Percentiles rank a stretch among this genome's conserved stretches.
Evolutionary conservation across 768 basidiomycete species (phyloP).

Genomic region (Crepidotus variabilis): DNA sequence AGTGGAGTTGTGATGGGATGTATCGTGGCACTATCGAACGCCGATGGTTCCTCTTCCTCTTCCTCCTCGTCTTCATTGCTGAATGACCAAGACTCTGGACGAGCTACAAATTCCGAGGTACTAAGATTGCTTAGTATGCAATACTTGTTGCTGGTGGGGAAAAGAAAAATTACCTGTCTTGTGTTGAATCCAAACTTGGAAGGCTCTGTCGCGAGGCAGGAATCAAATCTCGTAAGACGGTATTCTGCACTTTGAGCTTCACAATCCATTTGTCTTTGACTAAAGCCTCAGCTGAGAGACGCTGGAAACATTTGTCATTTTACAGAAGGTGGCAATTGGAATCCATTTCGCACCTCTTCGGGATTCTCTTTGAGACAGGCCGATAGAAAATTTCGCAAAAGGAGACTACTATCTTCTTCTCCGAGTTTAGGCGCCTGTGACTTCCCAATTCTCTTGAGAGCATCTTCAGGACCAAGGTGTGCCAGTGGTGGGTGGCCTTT

Average conservation of each 20-base stretch:
- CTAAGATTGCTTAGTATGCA: not conserved
- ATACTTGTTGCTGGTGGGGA: not conserved
- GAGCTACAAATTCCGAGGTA: conserved; percentile 4
- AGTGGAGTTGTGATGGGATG: conserved; percentile 4
- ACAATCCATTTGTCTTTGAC: conserved; percentile 85
- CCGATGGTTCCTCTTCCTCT: not conserved
- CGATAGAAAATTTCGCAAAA: conserved; percentile 86
- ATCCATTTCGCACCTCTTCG: conserved; percentile 50
- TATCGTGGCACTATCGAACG: conserved; percentile 4
- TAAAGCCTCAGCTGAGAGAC: conserved; percentile 87
- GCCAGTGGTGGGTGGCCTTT: conserved; percentile 95
- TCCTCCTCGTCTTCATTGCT: conserved; percentile 3
- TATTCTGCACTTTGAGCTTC: conserved; percentile 56
- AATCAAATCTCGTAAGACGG: conserved; percentile 77
- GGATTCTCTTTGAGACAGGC: conserved; percentile 81
- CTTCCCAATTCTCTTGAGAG: conserved; percentile 87
- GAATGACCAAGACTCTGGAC: conserved; percentile 22
- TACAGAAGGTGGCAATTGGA: not conserved
- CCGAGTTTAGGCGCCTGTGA: conserved; percentile 76
- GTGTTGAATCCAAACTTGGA: conserved; percentile 52
- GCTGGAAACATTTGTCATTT: conserved; percentile 38
- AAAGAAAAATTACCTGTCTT: conserved; percentile 3
- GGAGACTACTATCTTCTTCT: conserved; percentile 77
- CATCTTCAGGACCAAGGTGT: conserved; percentile 78
- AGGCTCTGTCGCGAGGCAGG: conserved; percentile 74